Evolutionary conservation across 306 rosid genomes (phyloP).

Genomic region (Chamaecrista fasciculata): DNA sequence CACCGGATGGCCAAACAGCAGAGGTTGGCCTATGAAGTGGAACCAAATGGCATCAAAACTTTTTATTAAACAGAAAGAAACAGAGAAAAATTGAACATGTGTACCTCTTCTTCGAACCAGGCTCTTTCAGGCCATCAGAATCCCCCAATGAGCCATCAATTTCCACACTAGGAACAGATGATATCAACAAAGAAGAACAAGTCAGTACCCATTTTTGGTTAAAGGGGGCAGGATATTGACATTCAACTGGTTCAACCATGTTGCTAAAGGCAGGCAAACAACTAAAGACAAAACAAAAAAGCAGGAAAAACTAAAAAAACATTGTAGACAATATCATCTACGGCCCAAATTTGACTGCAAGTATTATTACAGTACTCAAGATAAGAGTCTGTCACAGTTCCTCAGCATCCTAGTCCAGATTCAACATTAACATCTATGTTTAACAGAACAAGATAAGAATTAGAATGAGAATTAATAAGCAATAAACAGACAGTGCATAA

Average conservation of each 20-base stretch:
- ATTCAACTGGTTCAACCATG: neutral
- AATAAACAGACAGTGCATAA: neutral
- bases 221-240: neutral
- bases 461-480: no score
- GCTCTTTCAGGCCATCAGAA: conserved; percentile 62
- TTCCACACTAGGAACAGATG: conserved; percentile 58
- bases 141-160: conserved; percentile 76
- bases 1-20: conserved; percentile 5
- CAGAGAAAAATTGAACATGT: conserved; percentile 1
- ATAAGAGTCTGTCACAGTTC: no score
- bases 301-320: no score
- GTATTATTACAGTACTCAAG: neutral
- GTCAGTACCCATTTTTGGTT: conserved; percentile 1
- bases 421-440: no score
- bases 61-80: neutral
- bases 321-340: neutral
- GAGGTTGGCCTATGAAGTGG: neutral
- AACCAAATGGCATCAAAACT: neutral
- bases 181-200: conserved; percentile 21
- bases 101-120: conserved; percentile 91
- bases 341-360: neutral
- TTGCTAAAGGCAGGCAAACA: neutral
- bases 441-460: no score
- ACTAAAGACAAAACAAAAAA: neutral
- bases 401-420: no score